A percentile compares a stretch with the other conserved stretches of the same genome.
These are phyloP conservation scores for Puccinellia tenuiflora DNA, from an alignment of 176 grass and related monocot genomes.

Conservation along the genomic window DNA sequence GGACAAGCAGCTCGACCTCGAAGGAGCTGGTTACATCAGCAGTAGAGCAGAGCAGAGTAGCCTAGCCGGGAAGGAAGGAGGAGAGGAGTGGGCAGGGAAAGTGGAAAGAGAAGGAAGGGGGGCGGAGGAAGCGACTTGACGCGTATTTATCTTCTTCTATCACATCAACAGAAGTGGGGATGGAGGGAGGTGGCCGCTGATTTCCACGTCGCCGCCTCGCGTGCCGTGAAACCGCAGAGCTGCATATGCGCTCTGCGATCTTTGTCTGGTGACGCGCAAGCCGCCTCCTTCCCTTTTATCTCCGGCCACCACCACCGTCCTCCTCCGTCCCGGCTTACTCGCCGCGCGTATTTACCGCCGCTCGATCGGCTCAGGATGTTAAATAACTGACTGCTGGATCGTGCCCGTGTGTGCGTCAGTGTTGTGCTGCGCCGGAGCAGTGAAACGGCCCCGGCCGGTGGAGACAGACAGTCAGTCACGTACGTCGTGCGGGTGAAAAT, in stretches of 20 bases:
- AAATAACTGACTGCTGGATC: not conserved
- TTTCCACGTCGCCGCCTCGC: conserved; percentile 15
- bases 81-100: not conserved
- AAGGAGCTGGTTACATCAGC: not conserved
- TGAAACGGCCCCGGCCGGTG: not conserved
- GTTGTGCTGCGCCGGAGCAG: not conserved
- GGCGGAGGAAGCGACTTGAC: conserved; percentile 8
- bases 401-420: not conserved
- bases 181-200: not conserved
- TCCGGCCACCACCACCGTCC: not conserved
- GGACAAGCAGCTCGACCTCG: not conserved
- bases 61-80: not conserved
- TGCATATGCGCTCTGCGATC: conserved; percentile 58
- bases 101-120: not conserved
- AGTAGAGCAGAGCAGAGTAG: too few relatives aligned
- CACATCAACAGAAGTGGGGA: not conserved
- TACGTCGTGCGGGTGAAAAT: not conserved
- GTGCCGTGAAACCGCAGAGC: conserved; percentile 7
- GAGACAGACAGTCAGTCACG: not conserved
- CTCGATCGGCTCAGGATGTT: not conserved
- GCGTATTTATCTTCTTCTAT: conserved; percentile 32
- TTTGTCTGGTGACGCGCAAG: conserved; percentile 14
- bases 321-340: not conserved
- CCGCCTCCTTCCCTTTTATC: not conserved
- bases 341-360: not conserved